Evolutionary conservation across 2,329 filamentous ascomycete species (phyloP).

Genomic region (Aspergillus pseudoviridinutans): DNA sequence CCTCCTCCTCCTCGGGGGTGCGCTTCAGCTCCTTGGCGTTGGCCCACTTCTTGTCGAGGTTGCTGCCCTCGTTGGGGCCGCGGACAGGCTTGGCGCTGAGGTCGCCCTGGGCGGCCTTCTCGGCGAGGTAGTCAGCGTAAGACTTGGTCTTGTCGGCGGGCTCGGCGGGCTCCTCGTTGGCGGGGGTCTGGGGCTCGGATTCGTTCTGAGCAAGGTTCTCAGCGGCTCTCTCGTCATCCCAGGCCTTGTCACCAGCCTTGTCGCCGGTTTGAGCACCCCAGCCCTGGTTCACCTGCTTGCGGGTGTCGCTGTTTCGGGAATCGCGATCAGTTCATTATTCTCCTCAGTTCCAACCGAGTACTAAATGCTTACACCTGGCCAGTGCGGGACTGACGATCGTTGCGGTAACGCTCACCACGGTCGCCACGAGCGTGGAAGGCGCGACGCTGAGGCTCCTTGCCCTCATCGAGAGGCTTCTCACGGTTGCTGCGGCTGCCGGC

Average conservation of each 20-base stretch:
- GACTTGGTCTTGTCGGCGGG: constrained; percentile 85
- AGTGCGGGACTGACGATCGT: constrained; percentile 61
- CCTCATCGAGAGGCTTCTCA: constrained; percentile 70
- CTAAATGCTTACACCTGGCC: constrained; percentile 52
- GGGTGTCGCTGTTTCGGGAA: constrained; percentile 33
- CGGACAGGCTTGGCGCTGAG: constrained; percentile 67
- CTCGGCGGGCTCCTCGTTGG: constrained; percentile 50
- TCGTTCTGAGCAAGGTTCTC: constrained; percentile 80
- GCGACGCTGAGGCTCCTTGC: constrained; percentile 43
- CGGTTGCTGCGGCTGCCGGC: constrained; percentile 81
- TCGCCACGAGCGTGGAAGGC: constrained; percentile 56
- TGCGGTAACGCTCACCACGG: constrained; percentile 52
- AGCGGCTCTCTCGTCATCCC: constrained; percentile 86
- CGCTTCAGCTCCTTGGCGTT: constrained; percentile 65
- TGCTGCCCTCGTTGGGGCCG: constrained; percentile 87
- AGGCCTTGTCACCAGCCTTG: constrained; percentile 79
- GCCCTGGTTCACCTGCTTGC: constrained; percentile 64
- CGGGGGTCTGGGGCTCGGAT: constrained; percentile 61
- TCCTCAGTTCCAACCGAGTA: constrained; percentile 1
- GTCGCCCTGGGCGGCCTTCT: constrained; percentile 66
- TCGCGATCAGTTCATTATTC: constrained; percentile 20
- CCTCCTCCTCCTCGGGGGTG: constrained; percentile 55
- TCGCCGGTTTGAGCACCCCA: constrained; percentile 83
- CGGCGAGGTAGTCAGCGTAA: constrained; percentile 81
- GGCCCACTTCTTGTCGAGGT: constrained; percentile 89